Base-by-base conservation (phyloP, 1,284 basidiomycete genomes). In the Sporisorium iseilematis-ciliati region DNA sequence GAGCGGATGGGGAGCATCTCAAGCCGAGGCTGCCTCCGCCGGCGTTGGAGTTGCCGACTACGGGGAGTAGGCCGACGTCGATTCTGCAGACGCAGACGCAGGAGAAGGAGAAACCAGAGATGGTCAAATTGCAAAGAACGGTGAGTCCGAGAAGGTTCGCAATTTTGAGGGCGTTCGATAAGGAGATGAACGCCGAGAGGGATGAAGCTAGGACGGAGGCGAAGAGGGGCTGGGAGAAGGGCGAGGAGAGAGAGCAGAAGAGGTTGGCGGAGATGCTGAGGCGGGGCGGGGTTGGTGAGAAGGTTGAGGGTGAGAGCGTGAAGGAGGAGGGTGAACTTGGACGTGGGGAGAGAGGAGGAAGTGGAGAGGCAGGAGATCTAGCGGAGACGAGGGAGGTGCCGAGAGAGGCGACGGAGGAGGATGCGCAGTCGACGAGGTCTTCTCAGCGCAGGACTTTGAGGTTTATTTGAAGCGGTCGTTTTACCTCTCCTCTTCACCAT, bases 11-110 rank as follows among this genome's bases (percentile, higher is more conserved):
- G 2, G 55, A 63, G 21, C 51, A 48, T 33, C 16, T 54, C 16
- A 67, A 55, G 31, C 59, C 62, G 14, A 55, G 67, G 7, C 38
- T 70, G 14, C 71, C 67, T 5, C 75, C 75, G 1, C 63, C 75
- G 1, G 49, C 54, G 12, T 35, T 77, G 10, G 64, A 77, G 23
- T 56, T 77, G 18, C 75, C 75, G 2, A 67, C 65, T 5, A 57
- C 23, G 7, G 26, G 21, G 3, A 45, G 41, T 16, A 55, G 23
- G 23, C 68, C 58, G 0, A 61, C 38, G 26, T 49, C 57, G 18
- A 57, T 65, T 10, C 23, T 65, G 26, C 68, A 65, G n/a, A n/a
- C n/a, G n/a, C n/a, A n/a, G n/a, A n/a, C n/a, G 50, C 45, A 49
- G 11, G 23, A 20, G 35, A 14, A 18, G n/a, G 25, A 43, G 26